Evolutionary conservation across 2,329 filamentous ascomycete genomes (phyloP).

Genomic region (Xylaria polymorpha): DNA sequence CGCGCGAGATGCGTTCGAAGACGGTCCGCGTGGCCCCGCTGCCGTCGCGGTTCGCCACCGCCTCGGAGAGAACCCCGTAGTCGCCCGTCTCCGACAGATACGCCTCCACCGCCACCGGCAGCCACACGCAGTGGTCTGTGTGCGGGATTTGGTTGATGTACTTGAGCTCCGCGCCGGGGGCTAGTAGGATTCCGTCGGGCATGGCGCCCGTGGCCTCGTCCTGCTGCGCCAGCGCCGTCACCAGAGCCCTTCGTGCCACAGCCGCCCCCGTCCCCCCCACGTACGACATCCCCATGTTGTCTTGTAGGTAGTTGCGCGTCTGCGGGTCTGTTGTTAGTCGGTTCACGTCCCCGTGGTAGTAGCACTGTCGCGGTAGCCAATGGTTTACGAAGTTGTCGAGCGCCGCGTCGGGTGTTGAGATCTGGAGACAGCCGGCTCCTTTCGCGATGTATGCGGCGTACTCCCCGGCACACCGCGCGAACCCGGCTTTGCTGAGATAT

Average conservation of each 20-base stretch:
- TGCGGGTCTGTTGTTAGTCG: slow-evolving; percentile 68
- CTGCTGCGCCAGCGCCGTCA: slow-evolving; percentile 64
- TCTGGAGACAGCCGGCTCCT: slow-evolving; percentile 62
- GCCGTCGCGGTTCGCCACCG: slow-evolving; percentile 56
- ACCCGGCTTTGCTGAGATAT: slow-evolving; percentile 63
- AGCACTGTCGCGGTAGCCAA: slow-evolving; percentile 68
- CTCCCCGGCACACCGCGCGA: slow-evolving; percentile 57
- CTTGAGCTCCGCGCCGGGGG: slow-evolving; percentile 66
- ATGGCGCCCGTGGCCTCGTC: slow-evolving; percentile 66
- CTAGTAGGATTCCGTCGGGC: slow-evolving; percentile 67
- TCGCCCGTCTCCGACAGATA: slow-evolving; percentile 68
- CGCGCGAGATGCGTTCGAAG: slow-evolving; percentile 65
- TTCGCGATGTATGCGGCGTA: slow-evolving; percentile 64
- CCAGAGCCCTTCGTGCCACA: slow-evolving; percentile 60
- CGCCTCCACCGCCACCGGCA: slow-evolving; percentile 64
- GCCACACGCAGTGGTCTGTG: slow-evolving; percentile 69
- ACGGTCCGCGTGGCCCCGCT: slow-evolving; percentile 63
- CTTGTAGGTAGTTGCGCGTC: slow-evolving; percentile 69
- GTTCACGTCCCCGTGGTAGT: slow-evolving; percentile 70
- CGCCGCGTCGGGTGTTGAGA: slow-evolving; percentile 65
- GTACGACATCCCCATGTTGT: slow-evolving; percentile 71
- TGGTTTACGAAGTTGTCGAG: slow-evolving; percentile 70
- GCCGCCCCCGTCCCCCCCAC: slow-evolving; percentile 62
- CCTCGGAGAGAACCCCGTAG: slow-evolving; percentile 60
- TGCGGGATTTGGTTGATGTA: slow-evolving; percentile 72